A percentile compares a stretch with the other conserved stretches of the same genome.
These are phyloP conservation scores for Cercophora sp. DNA, from an alignment of 495 filamentous ascomycete genomes.

Conservation along the genomic window DNA sequence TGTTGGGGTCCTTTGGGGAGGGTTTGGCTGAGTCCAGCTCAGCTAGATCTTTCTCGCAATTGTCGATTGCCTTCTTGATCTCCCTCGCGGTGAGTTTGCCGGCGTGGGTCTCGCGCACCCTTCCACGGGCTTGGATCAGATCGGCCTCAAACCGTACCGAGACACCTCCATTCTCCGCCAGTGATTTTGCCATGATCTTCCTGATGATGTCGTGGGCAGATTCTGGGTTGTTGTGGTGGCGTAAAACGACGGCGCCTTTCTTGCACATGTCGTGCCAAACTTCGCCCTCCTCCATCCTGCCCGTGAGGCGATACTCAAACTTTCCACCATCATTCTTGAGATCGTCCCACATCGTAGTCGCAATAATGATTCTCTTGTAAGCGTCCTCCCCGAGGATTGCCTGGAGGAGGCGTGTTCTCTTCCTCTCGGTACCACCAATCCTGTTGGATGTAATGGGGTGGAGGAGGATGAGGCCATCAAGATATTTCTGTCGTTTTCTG, in stretches of 20 bases:
- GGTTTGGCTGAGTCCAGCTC: too few species aligned
- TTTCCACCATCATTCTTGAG: neutral
- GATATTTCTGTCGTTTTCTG: neutral
- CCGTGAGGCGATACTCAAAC: neutral
- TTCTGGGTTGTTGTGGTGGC: slow-evolving; percentile 2
- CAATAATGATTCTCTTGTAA: slow-evolving; percentile 1
- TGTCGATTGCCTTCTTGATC: too few species aligned
- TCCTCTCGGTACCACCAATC: neutral
- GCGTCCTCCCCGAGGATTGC: neutral
- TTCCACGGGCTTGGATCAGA: too few species aligned
- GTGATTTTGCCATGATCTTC: neutral
- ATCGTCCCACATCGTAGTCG: slow-evolving; percentile 5
- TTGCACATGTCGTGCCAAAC: slow-evolving; percentile 1
- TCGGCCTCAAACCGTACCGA: too few species aligned
- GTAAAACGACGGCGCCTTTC: neutral
- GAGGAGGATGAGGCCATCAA: slow-evolving; percentile 4
- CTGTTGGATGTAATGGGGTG: neutral
- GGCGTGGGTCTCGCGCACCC: too few species aligned
- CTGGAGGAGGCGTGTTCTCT: neutral
- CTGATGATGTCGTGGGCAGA: neutral
- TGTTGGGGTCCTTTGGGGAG: too few species aligned
- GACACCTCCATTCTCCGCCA: neutral
- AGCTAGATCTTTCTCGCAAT: too few species aligned
- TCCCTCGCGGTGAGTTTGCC: too few species aligned
- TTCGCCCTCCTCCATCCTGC: neutral